Evolutionary conservation across 2,329 filamentous ascomycete species (phyloP).

Genomic region (Alternaria infectoria): DNA sequence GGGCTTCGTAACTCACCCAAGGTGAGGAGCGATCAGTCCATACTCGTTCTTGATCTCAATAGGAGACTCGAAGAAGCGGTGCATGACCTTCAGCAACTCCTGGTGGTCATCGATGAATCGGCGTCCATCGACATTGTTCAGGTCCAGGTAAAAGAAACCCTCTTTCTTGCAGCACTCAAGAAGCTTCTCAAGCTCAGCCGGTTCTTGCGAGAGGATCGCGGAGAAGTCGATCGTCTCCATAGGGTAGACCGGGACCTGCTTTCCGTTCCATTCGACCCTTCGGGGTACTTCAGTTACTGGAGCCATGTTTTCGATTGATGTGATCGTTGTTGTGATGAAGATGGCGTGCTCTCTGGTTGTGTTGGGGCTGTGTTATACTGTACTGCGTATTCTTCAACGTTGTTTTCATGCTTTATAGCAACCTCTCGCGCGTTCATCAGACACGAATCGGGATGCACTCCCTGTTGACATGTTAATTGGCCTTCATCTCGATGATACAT

Average conservation of each 20-base stretch:
- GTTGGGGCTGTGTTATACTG: background rate
- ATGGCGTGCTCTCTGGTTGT: background rate
- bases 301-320: conserved; percentile 25
- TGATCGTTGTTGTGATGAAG: background rate
- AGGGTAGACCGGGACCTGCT: conserved; percentile 35
- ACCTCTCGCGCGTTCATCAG: background rate
- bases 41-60: conserved; percentile 64
- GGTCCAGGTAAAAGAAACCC: conserved; percentile 64
- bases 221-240: conserved; percentile 60
- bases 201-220: conserved; percentile 61
- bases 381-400: background rate
- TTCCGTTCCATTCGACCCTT: conserved; percentile 42
- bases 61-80: conserved; percentile 61
- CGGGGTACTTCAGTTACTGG: conserved; percentile 25
- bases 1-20: conserved; percentile 52
- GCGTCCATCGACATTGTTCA: conserved; percentile 60
- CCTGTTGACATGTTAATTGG: background rate
- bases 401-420: background rate
- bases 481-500: conserved; percentile 1
- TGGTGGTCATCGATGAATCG: conserved; percentile 61
- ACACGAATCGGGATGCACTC: background rate
- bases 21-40: conserved; percentile 61
- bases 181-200: conserved; percentile 60
- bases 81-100: conserved; percentile 61
- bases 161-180: conserved; percentile 58